These are phyloP conservation scores for Fagopyrum esculentum DNA, from an alignment of 148 eudicot species.

Conservation along the genomic window DNA sequence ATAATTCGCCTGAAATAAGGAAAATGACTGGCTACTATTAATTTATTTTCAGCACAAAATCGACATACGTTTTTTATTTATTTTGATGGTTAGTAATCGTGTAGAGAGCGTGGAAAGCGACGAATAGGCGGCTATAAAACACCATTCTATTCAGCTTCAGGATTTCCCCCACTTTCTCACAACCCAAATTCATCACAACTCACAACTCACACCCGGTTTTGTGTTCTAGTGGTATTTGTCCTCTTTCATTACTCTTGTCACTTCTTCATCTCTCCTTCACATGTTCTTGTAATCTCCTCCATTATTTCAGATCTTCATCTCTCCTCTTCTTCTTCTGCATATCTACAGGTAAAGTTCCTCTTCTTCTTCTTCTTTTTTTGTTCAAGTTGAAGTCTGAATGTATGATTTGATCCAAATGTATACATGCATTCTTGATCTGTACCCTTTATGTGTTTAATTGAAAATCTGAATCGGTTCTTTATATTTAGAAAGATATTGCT, in stretches of 20 bases:
- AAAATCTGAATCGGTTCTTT: not conserved
- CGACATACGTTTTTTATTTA: not conserved
- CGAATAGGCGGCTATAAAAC: conserved; percentile 5
- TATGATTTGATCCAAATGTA: not conserved
- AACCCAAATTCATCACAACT: conserved; percentile 2
- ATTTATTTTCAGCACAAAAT: not conserved
- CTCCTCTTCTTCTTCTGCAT: not conserved
- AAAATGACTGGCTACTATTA: not conserved
- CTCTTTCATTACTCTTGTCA: not conserved
- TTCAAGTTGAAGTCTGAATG: not conserved
- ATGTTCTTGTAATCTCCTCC: conserved; percentile 2
- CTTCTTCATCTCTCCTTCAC: not conserved
- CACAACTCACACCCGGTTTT: not conserved
- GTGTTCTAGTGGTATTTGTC: not conserved
- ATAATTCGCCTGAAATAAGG: not conserved
- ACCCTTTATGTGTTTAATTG: not conserved
- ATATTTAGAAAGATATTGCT: not conserved
- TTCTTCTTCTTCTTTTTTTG: not conserved
- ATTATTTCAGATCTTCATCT: not conserved
- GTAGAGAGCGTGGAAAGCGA: not conserved
- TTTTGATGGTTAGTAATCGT: not conserved
- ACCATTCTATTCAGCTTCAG: not conserved
- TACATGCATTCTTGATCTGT: not conserved
- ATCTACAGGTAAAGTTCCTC: not conserved
- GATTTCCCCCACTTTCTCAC: not conserved